These are phyloP conservation scores for Malus domestica DNA, from an alignment of 306 rosid genomes.

Conservation along the genomic window DNA sequence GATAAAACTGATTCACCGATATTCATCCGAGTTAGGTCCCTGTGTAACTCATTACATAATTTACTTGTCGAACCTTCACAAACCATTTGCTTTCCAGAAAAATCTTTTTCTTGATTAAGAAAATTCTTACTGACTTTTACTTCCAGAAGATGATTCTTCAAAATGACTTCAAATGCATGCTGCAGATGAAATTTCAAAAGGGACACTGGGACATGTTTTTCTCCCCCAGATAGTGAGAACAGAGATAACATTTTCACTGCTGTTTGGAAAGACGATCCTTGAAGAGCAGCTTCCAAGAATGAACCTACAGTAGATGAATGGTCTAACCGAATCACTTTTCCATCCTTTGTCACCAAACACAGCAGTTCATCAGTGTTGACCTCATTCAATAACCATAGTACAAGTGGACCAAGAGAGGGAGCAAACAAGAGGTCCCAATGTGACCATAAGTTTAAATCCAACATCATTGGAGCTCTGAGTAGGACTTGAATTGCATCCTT, in stretches of 20 bases:
- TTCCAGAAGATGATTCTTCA: slow-evolving; percentile 38
- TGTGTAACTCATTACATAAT: slow-evolving; percentile 30
- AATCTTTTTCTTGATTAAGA: slow-evolving; percentile 25
- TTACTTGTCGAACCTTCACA: slow-evolving; percentile 27
- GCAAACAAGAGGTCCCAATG: slow-evolving; percentile 87
- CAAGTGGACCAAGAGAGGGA: slow-evolving; percentile 72
- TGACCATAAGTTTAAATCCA: slow-evolving; percentile 77
- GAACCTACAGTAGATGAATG: slow-evolving; percentile 63
- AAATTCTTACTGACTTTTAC: slow-evolving; percentile 20
- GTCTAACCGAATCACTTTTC: slow-evolving; percentile 71
- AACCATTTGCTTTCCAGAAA: slow-evolving; percentile 10
- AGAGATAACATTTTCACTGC: slow-evolving; percentile 69
- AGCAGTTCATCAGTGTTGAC: slow-evolving; percentile 54
- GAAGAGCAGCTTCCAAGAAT: slow-evolving; percentile 69
- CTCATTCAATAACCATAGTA: slow-evolving; percentile 70
- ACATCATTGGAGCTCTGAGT: slow-evolving; percentile 71
- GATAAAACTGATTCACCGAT: slow-evolving; percentile 46
- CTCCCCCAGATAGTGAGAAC: slow-evolving; percentile 65
- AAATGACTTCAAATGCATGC: slow-evolving; percentile 68
- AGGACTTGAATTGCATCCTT: slow-evolving; percentile 67
- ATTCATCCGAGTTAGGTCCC: slow-evolving; percentile 29
- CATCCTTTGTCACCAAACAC: slow-evolving; percentile 80
- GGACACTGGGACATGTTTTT: slow-evolving; percentile 53
- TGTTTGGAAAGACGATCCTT: slow-evolving; percentile 72
- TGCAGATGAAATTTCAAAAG: slow-evolving; percentile 67